These are phyloP conservation scores for Euphorbia corollata DNA, from an alignment of 441 rosid species.

Conservation along the genomic window DNA sequence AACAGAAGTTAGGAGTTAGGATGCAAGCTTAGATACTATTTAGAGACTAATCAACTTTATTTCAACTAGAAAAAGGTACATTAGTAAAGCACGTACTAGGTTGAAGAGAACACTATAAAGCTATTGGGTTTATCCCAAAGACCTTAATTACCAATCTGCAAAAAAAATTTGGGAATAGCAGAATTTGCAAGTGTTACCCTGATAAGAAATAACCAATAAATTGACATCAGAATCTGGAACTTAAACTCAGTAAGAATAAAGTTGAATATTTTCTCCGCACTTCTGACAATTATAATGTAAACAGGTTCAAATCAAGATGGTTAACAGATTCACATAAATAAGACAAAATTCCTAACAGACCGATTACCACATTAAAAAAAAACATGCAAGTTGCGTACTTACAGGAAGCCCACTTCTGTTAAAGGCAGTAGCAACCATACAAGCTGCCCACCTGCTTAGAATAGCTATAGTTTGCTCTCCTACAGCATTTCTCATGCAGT, in stretches of 20 bases:
- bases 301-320: neutral
- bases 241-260: neutral
- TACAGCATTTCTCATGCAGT: conserved; percentile 54
- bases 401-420: conserved; percentile 88
- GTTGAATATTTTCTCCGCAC: neutral
- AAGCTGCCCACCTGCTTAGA: conserved; percentile 76
- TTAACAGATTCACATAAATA: neutral
- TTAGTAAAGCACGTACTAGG: neutral
- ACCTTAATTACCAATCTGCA: neutral
- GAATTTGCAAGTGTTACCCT: neutral
- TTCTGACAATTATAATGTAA: neutral
- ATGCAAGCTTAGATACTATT: neutral
- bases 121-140: neutral
- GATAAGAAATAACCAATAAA: neutral
- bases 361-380: neutral
- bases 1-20: neutral
- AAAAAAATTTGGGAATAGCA: neutral
- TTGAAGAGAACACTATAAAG: neutral
- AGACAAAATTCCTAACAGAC: conserved; percentile 8
- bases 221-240: neutral
- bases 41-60: neutral
- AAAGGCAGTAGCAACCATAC: conserved; percentile 72
- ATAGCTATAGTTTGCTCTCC: conserved; percentile 66
- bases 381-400: conserved; percentile 35
- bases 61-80: neutral